phyloP scores from a whole-genome alignment of 805 yeast species.

The Lachancea cidri region DNA sequence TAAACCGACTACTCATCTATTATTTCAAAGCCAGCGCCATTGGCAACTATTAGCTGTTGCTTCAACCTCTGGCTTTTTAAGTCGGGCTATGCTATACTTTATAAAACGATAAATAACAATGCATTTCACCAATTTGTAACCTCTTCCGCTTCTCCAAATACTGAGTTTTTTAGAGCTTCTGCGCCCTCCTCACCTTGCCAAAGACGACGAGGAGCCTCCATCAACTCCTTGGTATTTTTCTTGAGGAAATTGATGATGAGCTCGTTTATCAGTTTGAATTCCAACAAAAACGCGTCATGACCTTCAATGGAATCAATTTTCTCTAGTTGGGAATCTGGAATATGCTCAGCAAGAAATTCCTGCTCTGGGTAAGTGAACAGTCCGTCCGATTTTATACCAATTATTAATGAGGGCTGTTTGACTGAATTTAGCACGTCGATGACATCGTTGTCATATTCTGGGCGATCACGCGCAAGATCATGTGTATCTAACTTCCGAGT shows the following conservation, averaged over 20 bases:
- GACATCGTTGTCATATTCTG: slow-evolving; percentile 34
- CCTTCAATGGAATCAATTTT: slow-evolving; percentile 90
- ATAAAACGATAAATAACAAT: background rate
- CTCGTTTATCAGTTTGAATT: slow-evolving; percentile 75
- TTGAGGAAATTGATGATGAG: slow-evolving; percentile 63
- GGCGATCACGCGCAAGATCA: slow-evolving; percentile 78
- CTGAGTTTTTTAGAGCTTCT: slow-evolving; percentile 48
- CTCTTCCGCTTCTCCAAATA: slow-evolving; percentile 93
- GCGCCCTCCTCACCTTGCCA: slow-evolving; percentile 42
- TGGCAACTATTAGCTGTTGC: background rate
- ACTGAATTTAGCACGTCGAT: slow-evolving; percentile 52
- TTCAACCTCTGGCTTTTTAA: background rate
- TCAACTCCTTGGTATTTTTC: slow-evolving; percentile 52
- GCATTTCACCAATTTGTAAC: slow-evolving; percentile 78
- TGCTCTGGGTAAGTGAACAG: slow-evolving; percentile 90
- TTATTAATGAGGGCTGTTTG: slow-evolving; percentile 70
- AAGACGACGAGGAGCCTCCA: slow-evolving; percentile 36
- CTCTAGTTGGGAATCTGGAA: slow-evolving; percentile 64
- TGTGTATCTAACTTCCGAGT: slow-evolving; percentile 94
- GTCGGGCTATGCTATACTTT: background rate
- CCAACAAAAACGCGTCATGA: slow-evolving; percentile 92
- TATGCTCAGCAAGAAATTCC: slow-evolving; percentile 67
- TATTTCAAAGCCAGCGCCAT: too few relatives aligned
- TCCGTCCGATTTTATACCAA: slow-evolving; percentile 91
- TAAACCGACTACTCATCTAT: too few relatives aligned